These are phyloP conservation scores for Alternaria brassicicola DNA, from an alignment of 2,329 filamentous ascomycete species.

Conservation along the genomic window DNA sequence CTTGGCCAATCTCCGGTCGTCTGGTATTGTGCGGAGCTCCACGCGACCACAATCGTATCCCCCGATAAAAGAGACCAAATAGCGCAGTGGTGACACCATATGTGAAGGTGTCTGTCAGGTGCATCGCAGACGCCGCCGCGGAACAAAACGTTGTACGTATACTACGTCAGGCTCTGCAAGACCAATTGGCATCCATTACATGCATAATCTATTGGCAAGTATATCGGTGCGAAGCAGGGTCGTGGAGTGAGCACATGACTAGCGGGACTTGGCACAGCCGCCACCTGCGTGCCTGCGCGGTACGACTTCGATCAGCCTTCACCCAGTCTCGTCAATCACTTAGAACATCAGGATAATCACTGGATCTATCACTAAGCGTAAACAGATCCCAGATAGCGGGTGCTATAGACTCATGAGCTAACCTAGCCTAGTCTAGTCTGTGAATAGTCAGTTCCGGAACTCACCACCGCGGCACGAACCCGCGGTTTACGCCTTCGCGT, in stretches of 20 bases:
- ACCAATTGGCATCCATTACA: too few species aligned
- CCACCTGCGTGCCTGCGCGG: background rate
- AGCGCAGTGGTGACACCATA: too few species aligned
- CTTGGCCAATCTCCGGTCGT: too few species aligned
- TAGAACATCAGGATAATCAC: background rate
- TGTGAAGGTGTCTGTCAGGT: too few species aligned
- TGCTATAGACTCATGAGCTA: background rate
- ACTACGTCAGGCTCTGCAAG: too few species aligned
- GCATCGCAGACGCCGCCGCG: too few species aligned
- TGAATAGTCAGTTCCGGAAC: background rate
- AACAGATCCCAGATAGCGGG: fast-evolving
- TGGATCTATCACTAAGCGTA: background rate
- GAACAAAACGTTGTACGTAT: too few species aligned
- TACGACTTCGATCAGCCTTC: background rate
- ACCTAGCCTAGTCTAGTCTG: background rate
- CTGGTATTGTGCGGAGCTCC: too few species aligned
- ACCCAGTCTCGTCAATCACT: background rate
- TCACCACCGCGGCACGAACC: background rate
- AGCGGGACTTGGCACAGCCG: background rate
- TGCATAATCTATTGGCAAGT: too few species aligned
- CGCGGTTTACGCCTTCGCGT: background rate
- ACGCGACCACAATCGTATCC: too few species aligned
- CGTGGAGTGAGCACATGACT: background rate
- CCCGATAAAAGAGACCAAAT: too few species aligned
- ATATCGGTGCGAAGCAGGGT: background rate